Evolutionary conservation across 2,329 filamentous ascomycete species (phyloP).

Genomic region (Penicillium freii): DNA sequence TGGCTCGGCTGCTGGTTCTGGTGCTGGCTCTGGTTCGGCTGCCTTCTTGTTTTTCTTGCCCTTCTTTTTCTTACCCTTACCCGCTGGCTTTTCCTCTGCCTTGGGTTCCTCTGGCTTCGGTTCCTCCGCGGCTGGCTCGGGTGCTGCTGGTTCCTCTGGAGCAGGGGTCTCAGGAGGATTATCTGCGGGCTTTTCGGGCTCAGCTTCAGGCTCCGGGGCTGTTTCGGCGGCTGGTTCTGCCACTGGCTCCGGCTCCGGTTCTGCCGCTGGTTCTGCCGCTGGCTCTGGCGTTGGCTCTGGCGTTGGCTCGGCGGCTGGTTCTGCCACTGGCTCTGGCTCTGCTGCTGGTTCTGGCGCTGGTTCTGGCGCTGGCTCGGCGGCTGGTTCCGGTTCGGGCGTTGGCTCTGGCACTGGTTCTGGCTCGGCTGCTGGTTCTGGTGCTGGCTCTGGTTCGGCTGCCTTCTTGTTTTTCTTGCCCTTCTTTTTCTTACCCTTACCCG

Average conservation of each 20-base stretch:
- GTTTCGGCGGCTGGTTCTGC: too few relatives aligned
- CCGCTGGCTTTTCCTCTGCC: not conserved
- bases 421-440: not conserved
- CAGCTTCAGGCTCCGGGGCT: too few relatives aligned
- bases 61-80: slow-evolving; percentile 18
- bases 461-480: slow-evolving; percentile 16
- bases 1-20: not conserved
- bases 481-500: slow-evolving; percentile 17
- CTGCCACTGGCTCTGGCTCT: too few relatives aligned
- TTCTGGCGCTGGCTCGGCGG: too few relatives aligned
- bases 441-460: slow-evolving; percentile 2
- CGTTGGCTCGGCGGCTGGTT: not conserved
- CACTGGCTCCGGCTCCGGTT: too few relatives aligned
- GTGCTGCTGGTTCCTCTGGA: not conserved
- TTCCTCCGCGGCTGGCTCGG: slow-evolving; percentile 1
- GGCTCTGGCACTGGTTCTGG: slow-evolving; percentile 1
- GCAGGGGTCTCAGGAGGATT: not conserved
- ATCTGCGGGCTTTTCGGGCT: too few relatives aligned
- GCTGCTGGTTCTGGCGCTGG: too few relatives aligned
- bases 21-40: slow-evolving; percentile 1
- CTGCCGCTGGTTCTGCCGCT: not conserved
- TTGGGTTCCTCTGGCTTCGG: too few relatives aligned
- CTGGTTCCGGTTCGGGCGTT: too few relatives aligned
- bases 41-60: slow-evolving; percentile 15
- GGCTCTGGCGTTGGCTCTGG: not conserved